Base-by-base conservation (phyloP, 148 eudicot species). In the Fagopyrum esculentum region DNA sequence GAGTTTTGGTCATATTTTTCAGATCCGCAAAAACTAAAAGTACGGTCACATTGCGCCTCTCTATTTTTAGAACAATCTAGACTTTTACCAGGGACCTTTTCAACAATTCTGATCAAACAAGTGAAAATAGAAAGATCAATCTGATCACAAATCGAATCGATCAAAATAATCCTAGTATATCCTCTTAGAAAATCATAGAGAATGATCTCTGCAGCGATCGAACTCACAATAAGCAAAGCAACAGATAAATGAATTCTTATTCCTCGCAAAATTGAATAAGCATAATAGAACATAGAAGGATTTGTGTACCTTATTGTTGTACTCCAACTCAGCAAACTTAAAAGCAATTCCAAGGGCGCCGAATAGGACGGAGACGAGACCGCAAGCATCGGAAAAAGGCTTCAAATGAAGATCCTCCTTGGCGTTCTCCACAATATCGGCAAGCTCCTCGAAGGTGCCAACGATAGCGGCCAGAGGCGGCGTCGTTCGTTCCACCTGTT, bases 301-400 rank as follows among this genome's bases (percentile, higher is more conserved):
- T 10, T 0, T 1, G 1, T 43, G 15, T 49, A 91, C 98, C 98
- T 94, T 94, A 17, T 85, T 78, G 61, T 84, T 79, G 78, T 94
- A 94, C 77, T 94, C 98, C 77, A 85, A 74, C 76, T 94, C 97
- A 16, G 98, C 98, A 76, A 94, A 94, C 74, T 92, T 91, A 52
- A 94, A 94, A 76, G 98, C 98, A 56, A 90, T 73, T 35, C 98
- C 98, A 17, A 94, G 87, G 52, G 87, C 91, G 22, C 93, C 90
- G 68, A 94, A 94, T 17, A 94, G 90, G 10, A 94, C 84, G 46
- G 98, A 90, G 8, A 92, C 96, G 55, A 82, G 85, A 47, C 93
- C 87, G 74, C 93, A 91, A 5, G 97, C 89, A 69, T 91, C 87
- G 73, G 93, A 87, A 69, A 94, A 91, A 5, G 86, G 76, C 84